Evolutionary conservation across 139 green algal species (phyloP), one percentile per base, ranked within the genome.

Genomic region (Auxenochlorella protothecoides): DNA sequence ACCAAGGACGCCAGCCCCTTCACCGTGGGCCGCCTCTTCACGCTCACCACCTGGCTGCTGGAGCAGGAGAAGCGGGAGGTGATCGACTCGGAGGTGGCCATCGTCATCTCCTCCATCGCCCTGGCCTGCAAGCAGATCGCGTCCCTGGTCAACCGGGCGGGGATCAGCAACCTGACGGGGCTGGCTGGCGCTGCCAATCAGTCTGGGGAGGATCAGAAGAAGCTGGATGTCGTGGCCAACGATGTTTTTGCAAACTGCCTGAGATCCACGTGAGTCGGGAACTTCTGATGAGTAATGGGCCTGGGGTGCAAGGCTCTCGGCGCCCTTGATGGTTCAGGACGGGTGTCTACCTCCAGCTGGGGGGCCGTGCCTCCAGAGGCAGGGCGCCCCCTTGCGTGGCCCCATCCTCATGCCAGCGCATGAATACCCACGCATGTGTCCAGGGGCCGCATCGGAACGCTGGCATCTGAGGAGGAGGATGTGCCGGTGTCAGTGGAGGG

Each of bases 121-220:
- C 71, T 93, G 56, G 94, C 94, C 5, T 99, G 94, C 92, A 99
- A 99, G 87, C 94, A 99, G 83, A 99, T 99, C 69, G 83, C 88
- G 5, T 92, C 85, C 68, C 83, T 97, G 53, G 94, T 99, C 13
- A 90, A 90, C 73, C 84, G 94, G 16, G 85, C 92, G 16, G 92
- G 92, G 70, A 95, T 99, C 76, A 91, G 87, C 72, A 96, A 95
- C 82, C 81, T 98, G 60, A 99, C 94, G 5, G 91, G 89, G 53
- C 72, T 89, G 14, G 89, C 88, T 8, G 90, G 90, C 59, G 74
- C 78, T 80, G 71, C 51, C 66, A 2, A 12, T 11, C 7, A 72
- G 6, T 79, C 92, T 84, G 95, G 95, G 12, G 95, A 99, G 87
- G 95, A 98, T 83, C 95, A 99, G 91, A 99, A 99, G 85, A 99